These are phyloP conservation scores for Umbelopsis isabellina DNA, from an alignment of 192 early-diverging fungal genomes.

Conservation along the genomic window DNA sequence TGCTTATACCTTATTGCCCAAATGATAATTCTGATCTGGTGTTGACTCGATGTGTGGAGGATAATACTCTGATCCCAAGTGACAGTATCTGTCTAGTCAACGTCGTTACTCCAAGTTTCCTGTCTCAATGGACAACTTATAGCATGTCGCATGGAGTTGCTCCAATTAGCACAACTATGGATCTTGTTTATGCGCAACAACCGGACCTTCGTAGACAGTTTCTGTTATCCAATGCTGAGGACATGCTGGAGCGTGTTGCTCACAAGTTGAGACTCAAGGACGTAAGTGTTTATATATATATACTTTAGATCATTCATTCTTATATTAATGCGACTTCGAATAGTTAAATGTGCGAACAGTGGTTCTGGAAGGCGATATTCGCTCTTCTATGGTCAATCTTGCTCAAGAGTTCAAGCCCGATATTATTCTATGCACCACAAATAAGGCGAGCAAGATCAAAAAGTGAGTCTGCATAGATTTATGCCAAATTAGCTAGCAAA, in stretches of 20 bases:
- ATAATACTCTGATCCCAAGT: neutral
- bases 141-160: neutral
- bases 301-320: neutral
- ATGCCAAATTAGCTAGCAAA: neutral
- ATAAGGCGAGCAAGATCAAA: neutral
- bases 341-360: constrained; percentile 16
- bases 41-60: neutral
- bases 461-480: neutral
- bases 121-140: constrained; percentile 1
- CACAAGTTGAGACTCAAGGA: neutral
- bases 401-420: constrained; percentile 5
- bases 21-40: constrained; percentile 10
- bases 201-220: neutral
- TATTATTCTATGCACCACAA: neutral
- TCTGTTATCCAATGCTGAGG: constrained; percentile 5
- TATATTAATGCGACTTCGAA: neutral
- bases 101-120: neutral
- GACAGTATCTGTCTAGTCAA: constrained; percentile 18
- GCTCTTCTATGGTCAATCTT: neutral
- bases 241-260: constrained; percentile 5
- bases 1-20: constrained; percentile 13
- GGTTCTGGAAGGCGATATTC: neutral
- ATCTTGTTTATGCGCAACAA: neutral
- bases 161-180: neutral
- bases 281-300: neutral